Conservation (phyloP, 306 rosid genomes). For the Inga oerstediana region DNA sequence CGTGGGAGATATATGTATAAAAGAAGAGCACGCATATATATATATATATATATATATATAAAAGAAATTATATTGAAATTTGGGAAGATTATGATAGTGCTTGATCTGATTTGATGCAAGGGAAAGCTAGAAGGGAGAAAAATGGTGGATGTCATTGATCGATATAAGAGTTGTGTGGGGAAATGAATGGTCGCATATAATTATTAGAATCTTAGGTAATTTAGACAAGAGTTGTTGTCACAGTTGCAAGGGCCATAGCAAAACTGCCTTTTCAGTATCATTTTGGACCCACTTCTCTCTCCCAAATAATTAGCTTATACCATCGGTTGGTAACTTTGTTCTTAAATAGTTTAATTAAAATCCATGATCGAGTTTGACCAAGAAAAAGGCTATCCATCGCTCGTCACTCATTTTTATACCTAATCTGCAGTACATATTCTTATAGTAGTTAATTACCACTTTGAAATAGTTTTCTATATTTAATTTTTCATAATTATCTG, state of each 20-base stretch:
- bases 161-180: conserved; percentile 37
- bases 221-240: conserved; percentile 61
- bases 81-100: conserved; percentile 46
- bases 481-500: neutral
- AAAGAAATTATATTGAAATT: conserved; percentile 46
- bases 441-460: neutral
- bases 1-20: conserved; percentile 25
- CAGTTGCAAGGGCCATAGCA: conserved; percentile 50
- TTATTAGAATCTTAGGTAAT: conserved; percentile 60
- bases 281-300: conserved; percentile 49
- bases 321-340: conserved; percentile 28
- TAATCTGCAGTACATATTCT: neutral
- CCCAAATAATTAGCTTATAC: conserved; percentile 36
- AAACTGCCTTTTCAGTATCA: conserved; percentile 46
- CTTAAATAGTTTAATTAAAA: conserved; percentile 23
- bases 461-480: neutral
- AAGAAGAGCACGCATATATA: conserved; percentile 37
- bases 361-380: conserved; percentile 9
- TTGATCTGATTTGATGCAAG: conserved; percentile 41
- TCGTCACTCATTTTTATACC: neutral
- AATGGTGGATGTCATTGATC: conserved; percentile 36
- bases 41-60: no score
- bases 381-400: neutral
- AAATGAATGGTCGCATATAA: conserved; percentile 39
- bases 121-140: conserved; percentile 22